Evolutionary conservation across 1,284 basidiomycete species (phyloP).

Genomic region (Ganoderma sinense): DNA sequence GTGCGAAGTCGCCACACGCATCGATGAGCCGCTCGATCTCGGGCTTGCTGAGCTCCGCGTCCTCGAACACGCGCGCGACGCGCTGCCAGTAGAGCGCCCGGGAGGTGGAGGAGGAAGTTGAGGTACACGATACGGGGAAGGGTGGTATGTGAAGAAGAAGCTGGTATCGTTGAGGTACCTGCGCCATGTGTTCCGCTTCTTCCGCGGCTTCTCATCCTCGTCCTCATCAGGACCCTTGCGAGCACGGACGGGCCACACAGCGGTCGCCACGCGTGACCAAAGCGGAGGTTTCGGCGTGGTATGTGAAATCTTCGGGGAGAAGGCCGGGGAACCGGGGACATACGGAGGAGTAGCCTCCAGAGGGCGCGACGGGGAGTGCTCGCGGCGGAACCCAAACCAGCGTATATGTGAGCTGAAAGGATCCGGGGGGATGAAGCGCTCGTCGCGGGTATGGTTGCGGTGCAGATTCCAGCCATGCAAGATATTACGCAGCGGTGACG

Average conservation of each 20-base stretch:
- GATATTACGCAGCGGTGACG: conserved; percentile 52
- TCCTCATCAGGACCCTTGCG: not conserved
- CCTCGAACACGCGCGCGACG: conserved; percentile 74
- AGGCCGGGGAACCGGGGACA: conserved; percentile 25
- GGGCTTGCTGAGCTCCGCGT: conserved; percentile 75
- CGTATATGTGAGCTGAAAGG: conserved; percentile 49
- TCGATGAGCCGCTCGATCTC: conserved; percentile 77
- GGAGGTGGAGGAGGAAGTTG: conserved; percentile 69
- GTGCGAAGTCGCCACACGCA: conserved; percentile 40
- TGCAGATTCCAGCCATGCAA: conserved; percentile 46
- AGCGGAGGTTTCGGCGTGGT: not conserved
- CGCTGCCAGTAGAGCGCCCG: conserved; percentile 78
- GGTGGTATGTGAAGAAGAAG: conserved; percentile 53
- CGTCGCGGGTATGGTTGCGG: conserved; percentile 50
- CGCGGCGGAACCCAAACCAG: conserved; percentile 33
- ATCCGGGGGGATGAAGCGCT: conserved; percentile 57
- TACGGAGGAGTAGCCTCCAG: conserved; percentile 11
- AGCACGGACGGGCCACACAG: not conserved
- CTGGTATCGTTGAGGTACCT: conserved; percentile 24
- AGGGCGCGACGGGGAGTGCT: conserved; percentile 15
- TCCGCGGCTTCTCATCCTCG: conserved; percentile 14
- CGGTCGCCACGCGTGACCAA: not conserved
- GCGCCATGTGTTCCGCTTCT: conserved; percentile 20
- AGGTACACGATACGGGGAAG: conserved; percentile 70
- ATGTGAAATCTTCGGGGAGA: conserved; percentile 20